A percentile compares a stretch with the other conserved stretches of the same genome.
Conservation (phyloP, 371 early-diverging fungal genomes). For the Basidiobolus meristosporus region DNA sequence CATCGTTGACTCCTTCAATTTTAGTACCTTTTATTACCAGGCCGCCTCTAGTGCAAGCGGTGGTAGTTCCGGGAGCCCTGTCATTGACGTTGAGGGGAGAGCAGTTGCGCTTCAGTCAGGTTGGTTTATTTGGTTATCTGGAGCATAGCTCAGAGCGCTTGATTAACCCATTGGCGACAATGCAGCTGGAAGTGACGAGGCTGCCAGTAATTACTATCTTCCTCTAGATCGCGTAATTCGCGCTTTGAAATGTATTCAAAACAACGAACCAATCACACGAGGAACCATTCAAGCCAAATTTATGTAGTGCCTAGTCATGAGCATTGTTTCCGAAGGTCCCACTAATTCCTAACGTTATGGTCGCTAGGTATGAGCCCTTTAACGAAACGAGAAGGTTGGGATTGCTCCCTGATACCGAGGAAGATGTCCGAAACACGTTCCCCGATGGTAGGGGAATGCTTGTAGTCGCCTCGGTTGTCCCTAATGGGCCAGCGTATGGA, state of each 20-base stretch:
- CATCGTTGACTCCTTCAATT: no score
- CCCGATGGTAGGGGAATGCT: constrained; percentile 78
- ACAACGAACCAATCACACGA: constrained; percentile 45
- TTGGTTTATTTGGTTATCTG: constrained; percentile 2
- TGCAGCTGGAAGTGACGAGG: constrained; percentile 35
- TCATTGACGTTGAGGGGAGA: constrained; percentile 78
- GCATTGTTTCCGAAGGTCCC: no score
- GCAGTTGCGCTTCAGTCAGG: constrained; percentile 86
- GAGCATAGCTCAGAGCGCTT: no score
- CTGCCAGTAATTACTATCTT: constrained; percentile 83
- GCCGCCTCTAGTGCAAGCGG: constrained; percentile 61
- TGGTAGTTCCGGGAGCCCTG: constrained; percentile 76
- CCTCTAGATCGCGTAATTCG: constrained; percentile 67
- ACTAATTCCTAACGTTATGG: no score
- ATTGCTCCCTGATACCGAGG: constrained; percentile 42
- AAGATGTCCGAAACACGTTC: constrained; percentile 33
- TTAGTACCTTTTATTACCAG: constrained; percentile 49
- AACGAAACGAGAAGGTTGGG: constrained; percentile 61
- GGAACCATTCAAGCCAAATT: constrained; percentile 75
- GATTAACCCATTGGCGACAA: neutral
- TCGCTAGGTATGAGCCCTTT: constrained; percentile 29
- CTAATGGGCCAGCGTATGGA: constrained; percentile 60
- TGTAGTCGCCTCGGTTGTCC: constrained; percentile 59
- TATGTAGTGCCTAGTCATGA: neutral
- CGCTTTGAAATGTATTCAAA: constrained; percentile 51